Base-by-base conservation (phyloP, 192 early-diverging fungal species). In the Anaeromyces robustus region DNA sequence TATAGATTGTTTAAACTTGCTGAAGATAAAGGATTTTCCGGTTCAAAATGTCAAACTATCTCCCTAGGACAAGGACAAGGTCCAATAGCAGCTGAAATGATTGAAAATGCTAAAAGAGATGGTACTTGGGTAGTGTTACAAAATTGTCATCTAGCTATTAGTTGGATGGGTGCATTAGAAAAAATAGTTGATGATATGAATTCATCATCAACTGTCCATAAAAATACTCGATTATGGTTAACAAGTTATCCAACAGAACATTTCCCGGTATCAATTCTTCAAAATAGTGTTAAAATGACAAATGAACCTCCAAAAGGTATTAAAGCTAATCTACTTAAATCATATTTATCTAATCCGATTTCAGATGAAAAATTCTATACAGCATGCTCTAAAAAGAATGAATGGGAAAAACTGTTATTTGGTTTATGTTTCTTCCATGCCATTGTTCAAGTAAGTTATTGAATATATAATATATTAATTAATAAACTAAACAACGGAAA, bases 401-500 rank as follows among this genome's bases (percentile, higher is more conserved):
- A 89, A 77, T 91, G 88, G 90, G 90, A 92, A 78, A 91, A 90
- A 83, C 84, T 92, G 7, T 78, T 92, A 78, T 92, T 92, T 83
- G 90, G 89, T 31, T 82, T 92, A 18, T 92, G 90, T 77, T 89
- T 87, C 12, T 92, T 92, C 86, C 90, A 92, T 84, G 90, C 88
- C 14, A 81, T 92, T 29, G 89, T 92, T 29, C 90, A 92, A 78
- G 85, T 88, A 68, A 30, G 30, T 6, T 77, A 37, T 52, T 30
- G 11, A 79, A 14, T 30, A 2, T 13, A 14, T 26, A 79, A 52
- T 13, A 79, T 39, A 39, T 78, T 14, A 78, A 30, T 30, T 32
- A 14, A 12, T 30, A 78, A 12, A 12, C 1, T 12, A 59, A 79
- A n/a, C n/a, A n/a, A n/a, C n/a, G n/a, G n/a, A n/a, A n/a, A n/a